These are phyloP conservation scores for Colletotrichum agaves DNA, from an alignment of 2,329 filamentous ascomycete species.

Conservation along the genomic window DNA sequence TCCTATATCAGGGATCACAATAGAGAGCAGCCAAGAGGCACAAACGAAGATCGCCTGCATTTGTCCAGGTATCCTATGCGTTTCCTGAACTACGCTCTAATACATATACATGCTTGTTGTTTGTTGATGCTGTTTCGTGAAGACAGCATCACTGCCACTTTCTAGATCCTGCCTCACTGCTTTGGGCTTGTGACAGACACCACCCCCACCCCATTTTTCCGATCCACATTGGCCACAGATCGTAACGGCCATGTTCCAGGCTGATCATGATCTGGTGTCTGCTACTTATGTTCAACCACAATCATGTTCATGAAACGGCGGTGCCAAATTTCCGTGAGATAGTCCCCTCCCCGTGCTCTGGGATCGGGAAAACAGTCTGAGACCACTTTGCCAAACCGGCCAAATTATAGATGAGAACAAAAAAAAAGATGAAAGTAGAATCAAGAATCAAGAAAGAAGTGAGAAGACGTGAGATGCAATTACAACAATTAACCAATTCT, in stretches of 20 bases:
- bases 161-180: slow-evolving; percentile 3
- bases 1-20: no score
- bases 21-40: background rate
- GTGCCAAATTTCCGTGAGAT: slow-evolving; percentile 32
- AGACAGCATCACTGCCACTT: slow-evolving; percentile 14
- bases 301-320: slow-evolving; percentile 36
- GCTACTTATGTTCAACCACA: slow-evolving; percentile 36
- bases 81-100: slow-evolving; percentile 36
- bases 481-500: slow-evolving; percentile 56
- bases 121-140: slow-evolving; percentile 16
- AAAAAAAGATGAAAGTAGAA: slow-evolving; percentile 36
- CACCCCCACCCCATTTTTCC: slow-evolving; percentile 22
- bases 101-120: slow-evolving; percentile 30
- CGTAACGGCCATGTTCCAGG: slow-evolving; percentile 32
- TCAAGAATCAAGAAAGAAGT: slow-evolving; percentile 38
- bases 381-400: slow-evolving; percentile 34
- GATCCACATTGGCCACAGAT: slow-evolving; percentile 34
- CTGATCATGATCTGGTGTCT: slow-evolving; percentile 34
- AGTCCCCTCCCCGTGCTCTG: slow-evolving; percentile 27
- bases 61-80: slow-evolving; percentile 23
- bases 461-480: slow-evolving; percentile 46
- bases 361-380: slow-evolving; percentile 31
- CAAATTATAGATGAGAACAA: slow-evolving; percentile 38
- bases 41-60: slow-evolving; percentile 32
- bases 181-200: background rate